These are phyloP conservation scores for Maudiozyma humilis DNA, from an alignment of 1,139 yeast genomes.

Conservation along the genomic window DNA sequence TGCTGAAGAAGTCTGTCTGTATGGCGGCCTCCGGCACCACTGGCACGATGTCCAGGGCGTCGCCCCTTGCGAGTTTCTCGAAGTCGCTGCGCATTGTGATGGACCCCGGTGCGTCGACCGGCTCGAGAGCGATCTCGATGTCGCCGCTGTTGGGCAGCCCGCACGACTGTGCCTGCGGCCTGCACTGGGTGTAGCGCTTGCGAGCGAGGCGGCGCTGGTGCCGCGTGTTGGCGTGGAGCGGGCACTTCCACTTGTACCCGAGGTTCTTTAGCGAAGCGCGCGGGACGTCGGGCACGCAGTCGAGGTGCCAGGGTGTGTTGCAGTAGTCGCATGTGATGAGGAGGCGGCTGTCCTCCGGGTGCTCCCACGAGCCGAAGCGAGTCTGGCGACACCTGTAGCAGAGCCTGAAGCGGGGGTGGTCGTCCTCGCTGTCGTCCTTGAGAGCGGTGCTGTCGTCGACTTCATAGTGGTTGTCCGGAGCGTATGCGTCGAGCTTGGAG, in stretches of 20 bases:
- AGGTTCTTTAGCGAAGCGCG: conserved; percentile 65
- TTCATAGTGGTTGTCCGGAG: conserved; percentile 40
- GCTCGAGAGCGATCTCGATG: conserved; percentile 46
- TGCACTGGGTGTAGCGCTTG: too few relatives aligned
- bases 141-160: conserved; percentile 61
- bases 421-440: conserved; percentile 38
- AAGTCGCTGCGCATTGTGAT: conserved; percentile 35
- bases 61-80: conserved; percentile 29
- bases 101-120: conserved; percentile 40
- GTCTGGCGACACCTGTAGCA: conserved; percentile 65
- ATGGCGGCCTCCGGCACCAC: conserved; percentile 62
- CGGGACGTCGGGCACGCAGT: conserved; percentile 70
- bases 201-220: conserved; percentile 40
- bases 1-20: conserved; percentile 63
- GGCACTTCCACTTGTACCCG: conserved; percentile 89
- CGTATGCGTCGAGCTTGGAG: conserved; percentile 33
- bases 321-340: conserved; percentile 82
- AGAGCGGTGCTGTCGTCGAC: neutral
- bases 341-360: conserved; percentile 34
- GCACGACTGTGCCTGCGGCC: conserved; percentile 48
- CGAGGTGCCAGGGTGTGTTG: conserved; percentile 82
- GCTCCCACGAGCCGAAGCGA: conserved; percentile 46
- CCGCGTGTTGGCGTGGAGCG: conserved; percentile 52
- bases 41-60: conserved; percentile 17
- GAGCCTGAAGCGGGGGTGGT: conserved; percentile 41